phyloP scores from a whole-genome alignment of 768 basidiomycete genomes.

The Flagelloscypha sp. region DNA sequence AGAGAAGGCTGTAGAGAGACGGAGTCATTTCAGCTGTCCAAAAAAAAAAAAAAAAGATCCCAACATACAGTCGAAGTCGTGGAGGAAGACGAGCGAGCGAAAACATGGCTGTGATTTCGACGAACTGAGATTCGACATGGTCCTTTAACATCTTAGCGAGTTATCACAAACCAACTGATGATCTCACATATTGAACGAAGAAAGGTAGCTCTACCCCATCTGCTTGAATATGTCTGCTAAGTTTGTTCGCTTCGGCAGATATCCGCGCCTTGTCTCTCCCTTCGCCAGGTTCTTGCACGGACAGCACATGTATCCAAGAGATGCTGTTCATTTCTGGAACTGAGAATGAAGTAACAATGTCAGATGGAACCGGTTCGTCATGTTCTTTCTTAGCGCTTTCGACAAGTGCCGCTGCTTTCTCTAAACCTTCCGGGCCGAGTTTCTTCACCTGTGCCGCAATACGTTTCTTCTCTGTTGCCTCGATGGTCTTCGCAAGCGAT shows the following conservation, averaged over 20 bases:
- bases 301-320: conserved; percentile 78
- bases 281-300: conserved; percentile 51
- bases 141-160: conserved; percentile 15
- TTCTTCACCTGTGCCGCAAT: conserved; percentile 56
- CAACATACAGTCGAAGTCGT: conserved; percentile 64
- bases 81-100: conserved; percentile 68
- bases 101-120: conserved; percentile 70
- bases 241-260: conserved; percentile 27
- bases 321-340: conserved; percentile 87
- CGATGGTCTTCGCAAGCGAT: conserved; percentile 68
- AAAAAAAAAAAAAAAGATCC: not conserved
- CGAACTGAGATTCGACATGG: conserved; percentile 74
- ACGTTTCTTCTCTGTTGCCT: conserved; percentile 72
- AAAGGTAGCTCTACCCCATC: conserved; percentile 72
- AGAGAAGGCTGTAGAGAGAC: conserved; percentile 50
- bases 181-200: conserved; percentile 70
- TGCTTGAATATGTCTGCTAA: conserved; percentile 54
- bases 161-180: conserved; percentile 17
- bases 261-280: conserved; percentile 29
- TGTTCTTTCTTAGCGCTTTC: conserved; percentile 84
- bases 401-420: conserved; percentile 55
- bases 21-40: no score
- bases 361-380: conserved; percentile 70
- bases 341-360: conserved; percentile 76
- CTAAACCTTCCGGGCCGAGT: conserved; percentile 78